Percentiles rank a stretch among this genome's conserved stretches.
Conservation (phyloP, 106 monocot species). For the Dendrobium chrysotoxum region DNA sequence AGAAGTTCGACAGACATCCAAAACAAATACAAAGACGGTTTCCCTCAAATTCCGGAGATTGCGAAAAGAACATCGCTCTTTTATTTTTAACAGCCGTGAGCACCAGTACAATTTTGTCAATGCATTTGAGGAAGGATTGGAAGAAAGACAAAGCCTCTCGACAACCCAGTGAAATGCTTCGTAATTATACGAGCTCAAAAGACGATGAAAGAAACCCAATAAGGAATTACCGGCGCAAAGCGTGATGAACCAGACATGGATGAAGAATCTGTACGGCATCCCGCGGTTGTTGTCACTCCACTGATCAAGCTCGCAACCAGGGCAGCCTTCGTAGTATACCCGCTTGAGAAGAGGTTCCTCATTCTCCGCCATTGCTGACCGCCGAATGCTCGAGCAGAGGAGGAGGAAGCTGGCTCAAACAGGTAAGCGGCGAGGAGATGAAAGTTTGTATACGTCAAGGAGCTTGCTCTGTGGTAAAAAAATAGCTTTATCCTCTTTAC, state of each 20-base stretch:
- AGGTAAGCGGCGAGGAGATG: neutral
- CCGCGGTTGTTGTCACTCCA: slow-evolving; percentile 20
- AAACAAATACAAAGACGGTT: neutral
- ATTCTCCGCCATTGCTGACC: slow-evolving; percentile 19
- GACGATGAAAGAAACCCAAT: neutral
- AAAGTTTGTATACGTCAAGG: neutral
- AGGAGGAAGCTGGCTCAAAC: neutral
- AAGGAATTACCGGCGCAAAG: slow-evolving; percentile 31
- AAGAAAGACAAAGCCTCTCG: too few species aligned
- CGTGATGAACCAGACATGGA: slow-evolving; percentile 35
- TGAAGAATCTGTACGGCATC: slow-evolving; percentile 39
- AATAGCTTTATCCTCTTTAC: too few species aligned
- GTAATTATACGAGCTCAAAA: neutral
- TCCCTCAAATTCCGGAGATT: too few species aligned
- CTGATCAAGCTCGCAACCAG: slow-evolving; percentile 36
- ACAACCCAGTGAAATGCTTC: too few species aligned
- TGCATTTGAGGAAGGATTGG: too few species aligned
- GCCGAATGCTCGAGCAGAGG: neutral
- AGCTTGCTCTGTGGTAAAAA: too few species aligned
- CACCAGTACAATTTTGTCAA: too few species aligned
- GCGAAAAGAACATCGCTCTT: too few species aligned
- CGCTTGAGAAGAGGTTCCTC: slow-evolving; percentile 17
- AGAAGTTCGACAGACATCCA: neutral
- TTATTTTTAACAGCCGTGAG: too few species aligned
- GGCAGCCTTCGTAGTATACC: slow-evolving; percentile 36